These are phyloP conservation scores for Beta lomatogona DNA, from an alignment of 179 eudicot species.

Conservation along the genomic window DNA sequence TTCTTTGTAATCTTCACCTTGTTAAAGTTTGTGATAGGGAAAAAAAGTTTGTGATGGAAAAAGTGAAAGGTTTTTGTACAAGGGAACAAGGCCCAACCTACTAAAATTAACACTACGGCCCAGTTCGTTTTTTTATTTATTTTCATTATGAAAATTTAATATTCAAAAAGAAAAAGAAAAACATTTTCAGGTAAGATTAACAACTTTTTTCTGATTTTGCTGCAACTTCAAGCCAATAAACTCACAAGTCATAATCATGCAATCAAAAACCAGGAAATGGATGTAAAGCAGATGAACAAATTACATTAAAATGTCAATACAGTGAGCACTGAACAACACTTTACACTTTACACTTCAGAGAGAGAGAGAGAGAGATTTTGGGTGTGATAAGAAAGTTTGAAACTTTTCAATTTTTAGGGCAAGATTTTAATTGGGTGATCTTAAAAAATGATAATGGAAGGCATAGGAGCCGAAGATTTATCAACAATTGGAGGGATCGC, in stretches of 20 bases:
- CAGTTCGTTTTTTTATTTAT: no score
- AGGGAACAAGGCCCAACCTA: no score
- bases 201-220: not conserved
- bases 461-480: slow-evolving; percentile 77
- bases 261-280: not conserved
- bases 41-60: no score
- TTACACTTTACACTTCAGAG: not conserved
- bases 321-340: not conserved
- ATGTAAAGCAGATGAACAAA: not conserved
- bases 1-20: no score
- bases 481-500: slow-evolving; percentile 96
- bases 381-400: not conserved
- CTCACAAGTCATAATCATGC: no score
- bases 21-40: no score
- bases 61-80: no score
- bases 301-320: not conserved
- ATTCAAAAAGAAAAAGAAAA: no score
- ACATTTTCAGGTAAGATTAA: no score
- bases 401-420: not conserved
- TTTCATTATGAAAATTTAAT: no score
- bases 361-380: not conserved
- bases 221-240: not conserved
- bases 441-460: slow-evolving; percentile 48
- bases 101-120: no score
- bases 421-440: not conserved